Evolutionary conservation across 441 rosid species (phyloP).

Genomic region (Croton setiger): DNA sequence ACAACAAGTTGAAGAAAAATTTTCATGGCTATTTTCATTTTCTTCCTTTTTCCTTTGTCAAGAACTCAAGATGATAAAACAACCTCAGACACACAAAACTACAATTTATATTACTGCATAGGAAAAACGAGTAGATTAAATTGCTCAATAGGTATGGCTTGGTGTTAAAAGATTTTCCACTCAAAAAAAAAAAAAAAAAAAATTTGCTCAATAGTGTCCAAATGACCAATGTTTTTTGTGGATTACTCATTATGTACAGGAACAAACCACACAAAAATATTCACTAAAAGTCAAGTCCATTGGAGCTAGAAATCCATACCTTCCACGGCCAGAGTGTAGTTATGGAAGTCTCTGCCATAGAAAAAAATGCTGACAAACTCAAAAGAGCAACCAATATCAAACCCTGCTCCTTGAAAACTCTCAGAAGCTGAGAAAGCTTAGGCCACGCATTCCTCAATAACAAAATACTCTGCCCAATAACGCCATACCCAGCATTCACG

Average conservation of each 20-base stretch:
- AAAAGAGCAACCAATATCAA: conserved; percentile 69
- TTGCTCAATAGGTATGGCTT: no score
- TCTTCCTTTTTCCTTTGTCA: not conserved
- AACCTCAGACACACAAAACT: not conserved
- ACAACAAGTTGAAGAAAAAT: not conserved
- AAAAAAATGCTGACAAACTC: conserved; percentile 91
- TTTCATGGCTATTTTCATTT: not conserved
- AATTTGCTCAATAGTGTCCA: not conserved
- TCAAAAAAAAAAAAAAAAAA: no score
- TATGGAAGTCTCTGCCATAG: conserved; percentile 99
- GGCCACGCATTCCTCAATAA: conserved; percentile 73
- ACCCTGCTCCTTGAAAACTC: conserved; percentile 88
- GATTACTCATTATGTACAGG: not conserved
- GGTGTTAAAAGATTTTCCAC: no score
- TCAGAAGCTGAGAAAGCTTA: conserved; percentile 68
- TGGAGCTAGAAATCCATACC: conserved; percentile 42
- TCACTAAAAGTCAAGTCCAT: not conserved
- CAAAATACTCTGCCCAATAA: conserved; percentile 62
- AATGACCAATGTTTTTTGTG: not conserved
- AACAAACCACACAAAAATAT: not conserved
- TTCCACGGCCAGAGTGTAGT: conserved; percentile 99
- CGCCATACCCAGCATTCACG: conserved; percentile 77
- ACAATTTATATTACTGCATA: not conserved
- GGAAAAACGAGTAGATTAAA: not conserved
- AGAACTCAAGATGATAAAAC: not conserved